Conservation (phyloP, 1,139 yeast genomes). For the Candida sanyaensis region DNA sequence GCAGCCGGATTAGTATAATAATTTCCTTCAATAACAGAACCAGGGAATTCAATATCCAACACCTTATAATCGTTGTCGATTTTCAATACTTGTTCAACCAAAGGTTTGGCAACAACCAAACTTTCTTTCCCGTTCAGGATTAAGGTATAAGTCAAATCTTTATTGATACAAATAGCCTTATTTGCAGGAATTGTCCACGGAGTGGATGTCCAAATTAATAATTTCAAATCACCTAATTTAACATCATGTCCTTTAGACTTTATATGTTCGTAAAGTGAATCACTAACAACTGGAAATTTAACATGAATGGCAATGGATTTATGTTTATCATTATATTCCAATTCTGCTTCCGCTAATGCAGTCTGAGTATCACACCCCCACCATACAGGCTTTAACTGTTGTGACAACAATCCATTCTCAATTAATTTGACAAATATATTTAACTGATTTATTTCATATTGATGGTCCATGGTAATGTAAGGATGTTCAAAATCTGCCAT, state of each 20-base stretch:
- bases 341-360: conserved; percentile 94
- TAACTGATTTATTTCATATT: conserved; percentile 75
- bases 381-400: conserved; percentile 93
- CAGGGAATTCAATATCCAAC: conserved; percentile 26
- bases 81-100: conserved; percentile 32
- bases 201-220: conserved; percentile 92
- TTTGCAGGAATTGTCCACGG: conserved; percentile 97
- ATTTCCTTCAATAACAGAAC: conserved; percentile 44
- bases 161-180: conserved; percentile 75
- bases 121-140: conserved; percentile 38
- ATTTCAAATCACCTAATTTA: conserved; percentile 16
- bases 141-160: conserved; percentile 59
- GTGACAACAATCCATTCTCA: conserved; percentile 64
- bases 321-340: conserved; percentile 80
- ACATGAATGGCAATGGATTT: conserved; percentile 70
- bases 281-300: conserved; percentile 55
- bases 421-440: conserved; percentile 67
- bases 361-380: conserved; percentile 97
- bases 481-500: conserved; percentile 79
- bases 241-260: conserved; percentile 5
- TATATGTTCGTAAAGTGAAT: conserved; percentile 7
- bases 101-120: conserved; percentile 51
- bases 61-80: conserved; percentile 37
- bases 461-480: conserved; percentile 71
- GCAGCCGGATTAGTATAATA: conserved; percentile 61